A percentile compares a stretch with the other conserved stretches of the same genome.
phyloP scores from a whole-genome alignment of 495 filamentous ascomycete genomes.

The Penicillium goetzii region DNA sequence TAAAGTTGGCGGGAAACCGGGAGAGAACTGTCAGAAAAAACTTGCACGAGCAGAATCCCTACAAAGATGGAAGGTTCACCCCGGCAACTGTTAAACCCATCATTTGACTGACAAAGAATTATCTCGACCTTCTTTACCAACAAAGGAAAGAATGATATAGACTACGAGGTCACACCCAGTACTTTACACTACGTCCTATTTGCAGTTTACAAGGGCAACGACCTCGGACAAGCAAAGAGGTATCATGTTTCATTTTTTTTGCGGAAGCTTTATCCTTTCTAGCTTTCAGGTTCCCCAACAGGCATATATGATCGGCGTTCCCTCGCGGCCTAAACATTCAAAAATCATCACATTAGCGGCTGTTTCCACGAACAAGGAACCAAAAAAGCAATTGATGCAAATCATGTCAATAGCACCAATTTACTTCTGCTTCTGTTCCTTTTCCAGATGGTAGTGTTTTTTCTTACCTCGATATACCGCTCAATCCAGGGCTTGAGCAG shows the following conservation, averaged over 20 bases:
- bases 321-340: constrained; percentile 40
- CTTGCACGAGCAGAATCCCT: too few species aligned
- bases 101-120: neutral
- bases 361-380: neutral
- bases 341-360: neutral
- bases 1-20: too few species aligned
- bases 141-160: neutral
- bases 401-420: neutral
- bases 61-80: too few species aligned
- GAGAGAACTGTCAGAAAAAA: too few species aligned
- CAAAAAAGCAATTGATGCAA: neutral
- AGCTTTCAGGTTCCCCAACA: constrained; percentile 37
- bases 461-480: constrained; percentile 58
- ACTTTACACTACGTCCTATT: neutral
- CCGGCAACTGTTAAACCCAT: too few species aligned
- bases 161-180: neutral
- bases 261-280: constrained; percentile 5
- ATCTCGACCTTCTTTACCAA: too few species aligned
- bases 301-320: constrained; percentile 52
- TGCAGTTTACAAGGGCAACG: neutral
- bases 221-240: neutral
- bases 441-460: neutral
- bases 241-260: constrained; percentile 12
- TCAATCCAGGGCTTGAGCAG: constrained; percentile 67
- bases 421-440: neutral